phyloP scores from a whole-genome alignment of 306 rosid species.

The Vigna reflexopilosa region DNA sequence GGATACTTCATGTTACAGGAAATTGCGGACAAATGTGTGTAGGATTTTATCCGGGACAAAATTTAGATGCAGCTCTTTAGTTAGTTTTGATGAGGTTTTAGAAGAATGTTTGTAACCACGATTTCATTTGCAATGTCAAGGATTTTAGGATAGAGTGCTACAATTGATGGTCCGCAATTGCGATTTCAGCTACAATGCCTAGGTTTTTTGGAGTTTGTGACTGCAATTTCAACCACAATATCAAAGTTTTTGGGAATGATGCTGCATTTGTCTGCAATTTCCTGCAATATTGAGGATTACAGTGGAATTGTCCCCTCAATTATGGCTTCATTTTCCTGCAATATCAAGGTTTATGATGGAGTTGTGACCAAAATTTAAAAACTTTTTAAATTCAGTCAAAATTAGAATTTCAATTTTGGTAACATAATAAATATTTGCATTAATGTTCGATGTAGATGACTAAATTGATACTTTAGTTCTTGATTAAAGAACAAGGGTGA shows the following conservation, averaged over 20 bases:
- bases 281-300: background rate
- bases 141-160: background rate
- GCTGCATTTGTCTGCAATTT: background rate
- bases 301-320: background rate
- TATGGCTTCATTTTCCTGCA: background rate
- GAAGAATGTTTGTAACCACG: background rate
- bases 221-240: background rate
- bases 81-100: background rate
- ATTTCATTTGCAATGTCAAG: background rate
- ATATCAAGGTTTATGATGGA: background rate
- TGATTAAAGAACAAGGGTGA: background rate
- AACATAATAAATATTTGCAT: background rate
- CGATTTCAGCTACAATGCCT: background rate
- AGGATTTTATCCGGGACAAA: background rate
- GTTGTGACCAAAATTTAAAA: background rate
- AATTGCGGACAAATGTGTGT: background rate
- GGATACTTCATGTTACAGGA: background rate
- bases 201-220: background rate
- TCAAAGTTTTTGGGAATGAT: background rate
- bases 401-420: background rate
- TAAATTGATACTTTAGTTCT: background rate
- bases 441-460: background rate
- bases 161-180: background rate
- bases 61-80: background rate
- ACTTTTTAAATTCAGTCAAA: background rate